Evolutionary conservation across 352 stramenopile genomes (phyloP).

Genomic region (Elongisporangium prolatum): DNA sequence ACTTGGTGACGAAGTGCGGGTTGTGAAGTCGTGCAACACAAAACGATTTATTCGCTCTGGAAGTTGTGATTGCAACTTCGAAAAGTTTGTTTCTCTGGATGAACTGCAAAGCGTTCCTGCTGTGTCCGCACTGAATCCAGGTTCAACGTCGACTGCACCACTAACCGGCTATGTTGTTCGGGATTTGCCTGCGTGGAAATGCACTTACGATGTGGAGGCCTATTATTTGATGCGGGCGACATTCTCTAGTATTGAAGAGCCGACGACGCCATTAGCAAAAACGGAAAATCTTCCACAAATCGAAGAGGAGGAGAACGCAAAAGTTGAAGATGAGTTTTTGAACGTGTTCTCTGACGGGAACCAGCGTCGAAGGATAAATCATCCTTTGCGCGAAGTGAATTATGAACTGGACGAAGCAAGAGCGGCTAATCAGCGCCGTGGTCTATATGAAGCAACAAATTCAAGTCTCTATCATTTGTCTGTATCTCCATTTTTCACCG

Average conservation of each 20-base stretch:
- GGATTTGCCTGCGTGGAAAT: conserved; percentile 84
- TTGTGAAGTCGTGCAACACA: conserved; percentile 63
- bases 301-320: conserved; percentile 15
- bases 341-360: conserved; percentile 60
- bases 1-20: conserved; percentile 63
- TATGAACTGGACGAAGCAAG: conserved; percentile 80
- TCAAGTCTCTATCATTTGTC: conserved; percentile 83
- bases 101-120: conserved; percentile 34
- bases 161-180: conserved; percentile 79
- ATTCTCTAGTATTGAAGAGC: conserved; percentile 63
- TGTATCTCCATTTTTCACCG: conserved; percentile 74
- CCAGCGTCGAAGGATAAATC: conserved; percentile 39
- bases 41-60: conserved; percentile 80
- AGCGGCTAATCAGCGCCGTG: conserved; percentile 64
- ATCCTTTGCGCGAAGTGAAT: conserved; percentile 66
- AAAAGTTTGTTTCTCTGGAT: conserved; percentile 70
- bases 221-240: conserved; percentile 85
- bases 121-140: not conserved
- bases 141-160: conserved; percentile 29
- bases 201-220: conserved; percentile 84
- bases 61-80: conserved; percentile 78
- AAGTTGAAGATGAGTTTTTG: conserved; percentile 78
- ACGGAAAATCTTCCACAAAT: not conserved
- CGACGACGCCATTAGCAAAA: not conserved
- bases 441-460: conserved; percentile 80